Conservation (phyloP, 1,139 yeast species). For the Zygosaccharomyces sapae region DNA sequence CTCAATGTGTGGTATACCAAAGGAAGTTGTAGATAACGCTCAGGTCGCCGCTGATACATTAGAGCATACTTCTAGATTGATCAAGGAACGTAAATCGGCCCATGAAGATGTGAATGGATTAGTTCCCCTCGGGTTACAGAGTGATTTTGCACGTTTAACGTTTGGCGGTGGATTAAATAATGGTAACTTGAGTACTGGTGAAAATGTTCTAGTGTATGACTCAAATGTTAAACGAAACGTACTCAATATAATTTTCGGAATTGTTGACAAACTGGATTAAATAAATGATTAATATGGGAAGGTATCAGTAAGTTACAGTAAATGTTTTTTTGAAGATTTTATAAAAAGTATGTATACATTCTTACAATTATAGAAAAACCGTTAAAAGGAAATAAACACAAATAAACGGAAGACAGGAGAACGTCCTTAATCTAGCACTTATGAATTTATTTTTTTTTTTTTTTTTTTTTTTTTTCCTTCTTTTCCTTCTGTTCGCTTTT, state of each 20-base stretch:
- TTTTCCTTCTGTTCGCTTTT: too few species aligned
- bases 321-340: too few species aligned
- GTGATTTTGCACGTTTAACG: constrained; percentile 63
- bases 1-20: constrained; percentile 90
- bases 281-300: too few species aligned
- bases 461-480: not conserved
- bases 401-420: not conserved
- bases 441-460: not conserved
- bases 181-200: constrained; percentile 35
- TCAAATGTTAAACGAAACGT: constrained; percentile 45
- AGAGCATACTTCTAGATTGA: constrained; percentile 78
- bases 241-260: constrained; percentile 47
- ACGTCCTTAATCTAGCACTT: not conserved
- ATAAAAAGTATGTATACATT: not conserved
- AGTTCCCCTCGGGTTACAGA: constrained; percentile 70
- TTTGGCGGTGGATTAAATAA: constrained; percentile 39
- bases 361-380: too few species aligned
- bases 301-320: not conserved
- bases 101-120: constrained; percentile 16
- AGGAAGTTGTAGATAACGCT: constrained; percentile 68
- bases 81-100: constrained; percentile 40
- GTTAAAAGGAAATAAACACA: too few species aligned
- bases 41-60: constrained; percentile 76
- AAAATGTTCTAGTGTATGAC: constrained; percentile 47
- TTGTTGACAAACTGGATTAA: constrained; percentile 40